Evolutionary conservation across 176 grass and related monocot species (phyloP), one percentile per base, ranked within the genome.

Genomic region (Puya raimondii): DNA sequence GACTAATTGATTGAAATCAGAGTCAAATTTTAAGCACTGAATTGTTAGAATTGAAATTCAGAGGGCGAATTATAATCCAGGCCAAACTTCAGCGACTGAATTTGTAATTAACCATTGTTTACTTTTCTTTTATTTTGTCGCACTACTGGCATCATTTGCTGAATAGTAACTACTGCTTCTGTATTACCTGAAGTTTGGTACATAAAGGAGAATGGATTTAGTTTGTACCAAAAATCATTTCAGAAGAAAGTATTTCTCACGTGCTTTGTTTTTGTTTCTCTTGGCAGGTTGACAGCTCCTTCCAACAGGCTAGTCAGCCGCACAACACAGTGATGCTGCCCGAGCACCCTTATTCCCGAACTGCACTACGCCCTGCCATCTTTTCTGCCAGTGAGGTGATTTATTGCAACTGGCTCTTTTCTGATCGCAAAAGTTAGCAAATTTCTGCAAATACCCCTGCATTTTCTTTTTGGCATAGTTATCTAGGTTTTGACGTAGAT

Each of bases 331-430:
- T 80, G 48, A 25, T 72, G 27, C n/a, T 51, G 66, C 70, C 74
- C 20, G 78, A 78, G 74, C 80, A 83, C 78, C 83, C 80, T 65
- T 71, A 75, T 74, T 74, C 69, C 52, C 87, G 88, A 86, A 78
- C 79, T 80, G 71, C 71, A 29, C 78, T 79, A 78, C 69, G 67
- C 47, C 84, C 80, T 42, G 82, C 75, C 15, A 69, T 80, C 71
- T 91, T 89, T 73, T 48, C 70, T 54, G 82, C 70, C 61, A 80
- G 84, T 70, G 83, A 96, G 92, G 92, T 91, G 56, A 86, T 48
- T 0, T 54, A 53, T 66, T 52, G 20, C 26, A 53, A 33, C 71
- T 11, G 15, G 54, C 65, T 49, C 16, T 20, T 61, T 61, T 16
- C 14, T n/a, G 56, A 20, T 20, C 21, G 10, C 17, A 18, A 21